Conservation (phyloP, 257 asterid species). For the Salvia rosmarinus region DNA sequence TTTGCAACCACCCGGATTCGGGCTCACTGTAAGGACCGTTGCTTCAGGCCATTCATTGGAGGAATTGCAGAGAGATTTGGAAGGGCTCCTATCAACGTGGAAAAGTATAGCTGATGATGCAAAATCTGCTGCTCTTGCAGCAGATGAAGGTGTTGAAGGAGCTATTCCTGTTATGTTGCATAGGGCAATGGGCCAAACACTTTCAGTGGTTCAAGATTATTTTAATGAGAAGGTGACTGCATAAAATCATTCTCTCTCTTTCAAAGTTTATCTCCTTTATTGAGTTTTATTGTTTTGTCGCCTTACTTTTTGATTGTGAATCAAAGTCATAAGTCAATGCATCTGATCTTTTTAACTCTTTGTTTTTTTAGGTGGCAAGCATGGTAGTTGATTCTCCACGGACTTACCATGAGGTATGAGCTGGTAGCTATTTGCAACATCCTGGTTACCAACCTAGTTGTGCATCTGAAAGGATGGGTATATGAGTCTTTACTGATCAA, state of each 20-base stretch:
- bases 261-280: constrained; percentile 26
- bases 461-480: constrained; percentile 24
- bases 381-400: constrained; percentile 96
- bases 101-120: constrained; percentile 84
- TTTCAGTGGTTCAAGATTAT: constrained; percentile 92
- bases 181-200: constrained; percentile 95
- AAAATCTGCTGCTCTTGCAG: constrained; percentile 94
- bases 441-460: neutral
- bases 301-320: constrained; percentile 22
- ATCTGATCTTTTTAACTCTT: constrained; percentile 34
- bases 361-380: constrained; percentile 66
- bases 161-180: constrained; percentile 92
- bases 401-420: constrained; percentile 89
- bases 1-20: constrained; percentile 91
- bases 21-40: constrained; percentile 91
- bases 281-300: constrained; percentile 15
- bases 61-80: constrained; percentile 90
- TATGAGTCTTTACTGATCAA: constrained; percentile 6
- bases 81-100: constrained; percentile 84
- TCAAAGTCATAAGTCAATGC: constrained; percentile 23
- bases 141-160: constrained; percentile 95
- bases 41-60: constrained; percentile 85
- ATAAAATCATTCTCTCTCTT: constrained; percentile 7
- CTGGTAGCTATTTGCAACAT: constrained; percentile 15
- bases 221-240: constrained; percentile 76